These are phyloP conservation scores for Pezicula rhizophila DNA, from an alignment of 2,329 filamentous ascomycete species.

Conservation along the genomic window DNA sequence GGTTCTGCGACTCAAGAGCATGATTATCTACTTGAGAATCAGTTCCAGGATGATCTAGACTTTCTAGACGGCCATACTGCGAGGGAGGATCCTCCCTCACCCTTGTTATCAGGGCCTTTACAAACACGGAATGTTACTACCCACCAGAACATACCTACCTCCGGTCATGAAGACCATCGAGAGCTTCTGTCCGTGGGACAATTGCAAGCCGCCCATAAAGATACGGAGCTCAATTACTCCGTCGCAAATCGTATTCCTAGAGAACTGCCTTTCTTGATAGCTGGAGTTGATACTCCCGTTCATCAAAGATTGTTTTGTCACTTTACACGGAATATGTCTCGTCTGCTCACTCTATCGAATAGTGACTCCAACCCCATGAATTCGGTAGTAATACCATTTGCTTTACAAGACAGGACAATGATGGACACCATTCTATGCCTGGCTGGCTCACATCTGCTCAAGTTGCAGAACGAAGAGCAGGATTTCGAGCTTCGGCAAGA, in stretches of 20 bases:
- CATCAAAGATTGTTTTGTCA: conserved; percentile 14
- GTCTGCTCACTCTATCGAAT: conserved; percentile 10
- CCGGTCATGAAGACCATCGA: too few species aligned
- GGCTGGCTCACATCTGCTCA: conserved; percentile 13
- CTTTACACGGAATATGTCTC: conserved; percentile 11
- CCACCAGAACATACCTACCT: too few species aligned
- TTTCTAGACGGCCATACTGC: too few species aligned
- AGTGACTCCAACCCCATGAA: conserved; percentile 11
- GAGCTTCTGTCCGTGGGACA: conserved; percentile 1
- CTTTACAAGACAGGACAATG: conserved; percentile 11
- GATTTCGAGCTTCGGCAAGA: conserved; percentile 6
- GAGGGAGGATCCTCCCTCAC: too few species aligned
- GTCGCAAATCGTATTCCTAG: background rate
- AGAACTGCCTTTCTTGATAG: conserved; percentile 11
- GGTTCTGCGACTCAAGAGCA: too few species aligned
- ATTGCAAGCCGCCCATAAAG: background rate
- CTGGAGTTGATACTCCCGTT: conserved; percentile 11
- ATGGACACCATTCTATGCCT: conserved; percentile 15
- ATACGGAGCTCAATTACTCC: background rate
- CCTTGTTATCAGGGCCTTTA: too few species aligned
- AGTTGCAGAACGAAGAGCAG: background rate
- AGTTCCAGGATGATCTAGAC: too few species aligned
- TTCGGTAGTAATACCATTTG: conserved; percentile 12
- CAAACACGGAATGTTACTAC: too few species aligned
- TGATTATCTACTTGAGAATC: too few species aligned